Evolutionary conservation across 345 rosid species (phyloP), one percentile per base, ranked within the genome.

Genomic region (Salix suchowensis): DNA sequence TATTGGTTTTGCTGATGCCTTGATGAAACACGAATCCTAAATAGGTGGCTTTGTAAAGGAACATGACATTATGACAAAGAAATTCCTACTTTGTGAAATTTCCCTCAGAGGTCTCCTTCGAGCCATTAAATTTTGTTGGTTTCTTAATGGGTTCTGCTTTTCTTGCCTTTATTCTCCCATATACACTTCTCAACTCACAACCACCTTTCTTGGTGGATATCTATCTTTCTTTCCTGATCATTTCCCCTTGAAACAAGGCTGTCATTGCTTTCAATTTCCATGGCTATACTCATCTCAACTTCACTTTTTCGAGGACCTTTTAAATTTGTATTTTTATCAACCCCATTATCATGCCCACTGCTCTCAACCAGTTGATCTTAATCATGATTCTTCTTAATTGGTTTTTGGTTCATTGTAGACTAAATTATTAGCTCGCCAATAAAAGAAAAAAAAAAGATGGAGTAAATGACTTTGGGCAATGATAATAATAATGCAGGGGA

Each of bases 241-340:
- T 84, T 76, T 86, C 46, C 74, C 86, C 76, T 81, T 73, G 81
- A 81, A 86, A 86, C 76, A 86, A 75, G 81, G 85, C 78, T 82
- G 80, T 79, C 86, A 77, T 65, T 70, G 82, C 80, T 83, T 83
- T 84, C 84, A 83, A 82, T 82, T 82, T 83, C 88, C 34, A 72
- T 80, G 87, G 87, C 82, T 82, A 52, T 82, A 64, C 85, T 74
- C 85, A 83, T 83, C 87, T 82, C 89, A 79, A 78, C 86, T 72
- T 85, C 91, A 81, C 75, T 82, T 84, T 87, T 83, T 70, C 64
- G 34, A 54, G 61, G 26, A 37, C 73, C 65, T 78, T 84, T 82
- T 5, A 36, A 77, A 68, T 73, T 79, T 65, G 67, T 32, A 28
- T 30, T 26, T 13, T 84, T 71, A 72, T 79, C 83, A 77, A 77